Percentiles rank a stretch among this genome's conserved stretches.
phyloP scores from a whole-genome alignment of 2,329 filamentous ascomycete genomes.

The Didymella sp. region DNA sequence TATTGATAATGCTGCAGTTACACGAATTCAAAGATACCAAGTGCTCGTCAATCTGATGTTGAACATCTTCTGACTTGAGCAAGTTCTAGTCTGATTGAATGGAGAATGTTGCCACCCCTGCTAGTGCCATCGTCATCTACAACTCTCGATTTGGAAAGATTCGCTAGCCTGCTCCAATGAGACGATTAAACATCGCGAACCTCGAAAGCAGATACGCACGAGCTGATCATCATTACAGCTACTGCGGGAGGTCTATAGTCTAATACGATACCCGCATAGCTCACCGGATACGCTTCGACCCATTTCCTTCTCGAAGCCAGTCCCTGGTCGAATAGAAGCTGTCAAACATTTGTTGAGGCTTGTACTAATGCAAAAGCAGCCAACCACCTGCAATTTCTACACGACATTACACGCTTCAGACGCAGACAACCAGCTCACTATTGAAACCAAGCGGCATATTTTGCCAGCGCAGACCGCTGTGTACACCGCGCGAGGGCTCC shows the following conservation, averaged over 20 bases:
- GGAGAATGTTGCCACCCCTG: neutral
- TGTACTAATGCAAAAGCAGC: neutral
- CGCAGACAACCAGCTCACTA: neutral
- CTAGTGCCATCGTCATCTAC: conserved; percentile 2
- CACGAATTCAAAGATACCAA: neutral
- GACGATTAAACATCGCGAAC: neutral
- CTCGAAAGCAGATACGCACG: neutral
- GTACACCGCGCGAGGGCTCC: conserved; percentile 9
- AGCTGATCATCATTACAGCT: conserved; percentile 2
- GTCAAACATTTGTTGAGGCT: conserved; percentile 14
- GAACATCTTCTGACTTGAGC: neutral
- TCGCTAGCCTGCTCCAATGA: conserved; percentile 2
- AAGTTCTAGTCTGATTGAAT: neutral
- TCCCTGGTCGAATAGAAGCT: neutral
- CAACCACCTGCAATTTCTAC: conserved; percentile 4
- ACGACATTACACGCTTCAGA: conserved; percentile 8
- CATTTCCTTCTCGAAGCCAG: conserved; percentile 2
- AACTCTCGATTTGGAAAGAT: conserved; percentile 1
- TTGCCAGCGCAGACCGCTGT: conserved; percentile 17
- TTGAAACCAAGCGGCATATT: conserved; percentile 5
- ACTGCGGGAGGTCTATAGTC: neutral
- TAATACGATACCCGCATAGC: conserved; percentile 9
- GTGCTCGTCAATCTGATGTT: neutral
- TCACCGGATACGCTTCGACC: conserved; percentile 13
- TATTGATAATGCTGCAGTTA: neutral